Evolutionary conservation across 768 basidiomycete species (phyloP).

Genomic region (Rubroboletus satanas): DNA sequence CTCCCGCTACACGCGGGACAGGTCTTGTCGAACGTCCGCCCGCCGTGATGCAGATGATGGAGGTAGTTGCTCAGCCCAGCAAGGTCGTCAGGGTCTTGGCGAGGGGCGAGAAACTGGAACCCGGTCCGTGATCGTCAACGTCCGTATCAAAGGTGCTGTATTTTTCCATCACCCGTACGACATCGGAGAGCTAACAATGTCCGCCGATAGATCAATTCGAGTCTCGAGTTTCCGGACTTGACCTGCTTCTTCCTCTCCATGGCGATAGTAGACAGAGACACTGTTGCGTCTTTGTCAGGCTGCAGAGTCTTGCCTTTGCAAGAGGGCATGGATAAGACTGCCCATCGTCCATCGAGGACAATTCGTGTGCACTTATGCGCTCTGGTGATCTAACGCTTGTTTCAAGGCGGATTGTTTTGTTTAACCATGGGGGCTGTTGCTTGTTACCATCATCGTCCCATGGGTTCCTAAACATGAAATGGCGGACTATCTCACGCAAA

Average conservation of each 20-base stretch:
- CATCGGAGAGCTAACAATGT: background rate
- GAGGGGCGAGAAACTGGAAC: constrained; percentile 80
- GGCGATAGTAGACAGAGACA: constrained; percentile 21
- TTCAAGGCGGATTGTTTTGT: constrained; percentile 21
- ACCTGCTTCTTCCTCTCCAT: constrained; percentile 16
- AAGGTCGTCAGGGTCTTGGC: constrained; percentile 77
- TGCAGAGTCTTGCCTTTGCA: constrained; percentile 21
- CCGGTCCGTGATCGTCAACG: constrained; percentile 27
- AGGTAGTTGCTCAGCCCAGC: constrained; percentile 66
- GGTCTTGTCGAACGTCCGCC: constrained; percentile 73
- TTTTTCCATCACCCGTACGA: background rate
- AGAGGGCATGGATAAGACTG: constrained; percentile 16
- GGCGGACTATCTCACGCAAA: constrained; percentile 28
- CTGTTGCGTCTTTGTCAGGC: constrained; percentile 22
- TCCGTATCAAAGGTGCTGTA: constrained; percentile 10
- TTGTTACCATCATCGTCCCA: constrained; percentile 12
- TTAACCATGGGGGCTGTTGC: constrained; percentile 14
- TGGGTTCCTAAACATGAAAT: constrained; percentile 10
- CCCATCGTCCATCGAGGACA: constrained; percentile 22
- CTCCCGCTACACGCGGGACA: constrained; percentile 22
- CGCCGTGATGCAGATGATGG: constrained; percentile 81
- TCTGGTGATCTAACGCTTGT: constrained; percentile 17
- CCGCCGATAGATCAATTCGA: constrained; percentile 7
- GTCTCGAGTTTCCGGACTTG: constrained; percentile 19
- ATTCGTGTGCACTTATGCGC: constrained; percentile 24